Evolutionary conservation across 2,329 filamentous ascomycete genomes (phyloP).

Genomic region (Pseudogymnoascus sp.): DNA sequence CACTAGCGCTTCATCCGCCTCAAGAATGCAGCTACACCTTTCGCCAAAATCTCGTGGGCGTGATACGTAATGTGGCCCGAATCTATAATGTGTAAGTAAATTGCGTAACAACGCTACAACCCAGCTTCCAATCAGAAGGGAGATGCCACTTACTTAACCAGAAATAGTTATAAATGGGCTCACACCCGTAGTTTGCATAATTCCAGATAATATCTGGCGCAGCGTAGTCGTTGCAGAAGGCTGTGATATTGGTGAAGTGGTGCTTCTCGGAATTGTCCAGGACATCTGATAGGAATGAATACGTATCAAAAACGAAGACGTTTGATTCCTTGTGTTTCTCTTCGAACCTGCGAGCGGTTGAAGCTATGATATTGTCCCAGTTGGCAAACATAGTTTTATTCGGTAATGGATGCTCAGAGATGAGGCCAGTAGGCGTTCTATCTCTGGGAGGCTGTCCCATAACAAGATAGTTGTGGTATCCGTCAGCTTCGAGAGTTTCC

Average conservation of each 20-base stretch:
- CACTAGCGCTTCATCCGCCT: constrained; percentile 1
- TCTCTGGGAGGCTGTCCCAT: constrained; percentile 44
- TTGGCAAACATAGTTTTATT: constrained; percentile 37
- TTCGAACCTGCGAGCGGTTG: constrained; percentile 13
- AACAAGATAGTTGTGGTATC: constrained; percentile 39
- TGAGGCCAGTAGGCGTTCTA: constrained; percentile 30
- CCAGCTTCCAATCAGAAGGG: background rate
- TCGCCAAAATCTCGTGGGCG: constrained; percentile 32
- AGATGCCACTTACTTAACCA: constrained; percentile 34
- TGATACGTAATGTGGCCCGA: constrained; percentile 37
- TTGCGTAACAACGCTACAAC: too few species aligned
- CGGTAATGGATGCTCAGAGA: constrained; percentile 29
- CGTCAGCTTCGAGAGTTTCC: constrained; percentile 32
- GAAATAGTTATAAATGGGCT: constrained; percentile 35
- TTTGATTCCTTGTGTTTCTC: constrained; percentile 26
- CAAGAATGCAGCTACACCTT: constrained; percentile 19
- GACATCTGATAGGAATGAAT: constrained; percentile 33
- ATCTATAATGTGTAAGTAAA: background rate
- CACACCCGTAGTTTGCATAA: constrained; percentile 37
- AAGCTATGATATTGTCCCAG: constrained; percentile 34
- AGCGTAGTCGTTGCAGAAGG: constrained; percentile 36
- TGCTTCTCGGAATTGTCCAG: constrained; percentile 34
- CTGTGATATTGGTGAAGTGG: constrained; percentile 38
- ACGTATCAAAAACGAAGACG: constrained; percentile 37
- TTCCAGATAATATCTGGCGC: constrained; percentile 36